Base-by-base conservation (phyloP, 140 eudicot species). In the Anethum foeniculum region DNA sequence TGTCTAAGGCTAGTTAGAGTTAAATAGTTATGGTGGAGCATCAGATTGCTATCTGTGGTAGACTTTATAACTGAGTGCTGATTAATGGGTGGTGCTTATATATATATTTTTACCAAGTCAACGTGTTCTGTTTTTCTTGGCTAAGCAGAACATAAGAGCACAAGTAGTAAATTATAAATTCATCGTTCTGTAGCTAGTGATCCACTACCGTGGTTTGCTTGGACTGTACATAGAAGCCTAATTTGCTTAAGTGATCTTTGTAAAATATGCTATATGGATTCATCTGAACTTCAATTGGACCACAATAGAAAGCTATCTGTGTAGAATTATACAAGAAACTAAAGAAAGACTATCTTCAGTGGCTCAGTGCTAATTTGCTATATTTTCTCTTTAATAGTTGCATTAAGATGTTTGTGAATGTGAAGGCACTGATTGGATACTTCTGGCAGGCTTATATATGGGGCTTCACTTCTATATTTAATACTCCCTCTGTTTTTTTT, bases 31-130 rank as follows among this genome's bases (percentile, higher is more conserved):
- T 39, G 34, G 77, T 23, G 2, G 56, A 44, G 28, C 56, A 21
- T 75, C 78, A 44, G 10, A 46, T 25, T 46, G 78, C 54, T 75
- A n/a, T 27, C 78, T 23, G 25, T 41, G 44, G 74, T 69, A 69
- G 75, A 36, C 46, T 16, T 16, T 28, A 6, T 15, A 34, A 34
- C 21, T 43, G 49, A 27, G 32, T 41, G 54, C 34, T 43, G 56
- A 73, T 73, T 39, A 43, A 73, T 16, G 23, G 4, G 44, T 34
- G 51, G 18, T 73, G 46, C 2, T 39, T 41, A 41, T 71, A 19
- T 16, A 68, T 68, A 23, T 72, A 34, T 15, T 18, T n/a, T 18
- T 28, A 38, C 23, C 49, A 72, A 21, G 77, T 41, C 16, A 21
- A 19, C 8, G 2, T 38, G n/a, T 21, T 71, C 76, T 71, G 49